phyloP scores from a whole-genome alignment of 768 basidiomycete genomes.

The Auricularia auricula-judae region DNA sequence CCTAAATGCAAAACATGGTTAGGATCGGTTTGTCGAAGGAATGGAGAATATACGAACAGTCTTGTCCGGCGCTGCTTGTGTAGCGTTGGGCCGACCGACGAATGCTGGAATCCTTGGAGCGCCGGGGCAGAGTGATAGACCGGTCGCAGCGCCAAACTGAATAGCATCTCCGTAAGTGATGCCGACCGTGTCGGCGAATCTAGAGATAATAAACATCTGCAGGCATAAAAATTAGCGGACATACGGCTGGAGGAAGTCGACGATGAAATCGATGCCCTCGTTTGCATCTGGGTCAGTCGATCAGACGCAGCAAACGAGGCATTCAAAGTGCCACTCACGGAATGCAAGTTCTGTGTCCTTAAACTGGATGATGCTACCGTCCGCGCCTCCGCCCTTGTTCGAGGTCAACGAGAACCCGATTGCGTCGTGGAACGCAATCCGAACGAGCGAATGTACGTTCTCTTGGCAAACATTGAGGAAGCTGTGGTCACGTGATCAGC shows the following conservation, averaged over 20 bases:
- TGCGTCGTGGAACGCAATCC: constrained; percentile 4
- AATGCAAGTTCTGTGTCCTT: neutral
- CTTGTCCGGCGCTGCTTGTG: too few relatives aligned
- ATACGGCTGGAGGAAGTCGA: constrained; percentile 12
- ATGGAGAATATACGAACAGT: too few relatives aligned
- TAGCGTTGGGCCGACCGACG: too few relatives aligned
- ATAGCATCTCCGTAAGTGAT: constrained; percentile 21
- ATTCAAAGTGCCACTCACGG: too few relatives aligned
- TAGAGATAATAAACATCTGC: too few relatives aligned
- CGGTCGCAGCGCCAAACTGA: constrained; percentile 35
- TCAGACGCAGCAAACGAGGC: too few relatives aligned
- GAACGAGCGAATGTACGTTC: neutral
- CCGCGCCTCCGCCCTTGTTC: constrained; percentile 2
- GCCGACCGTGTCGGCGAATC: constrained; percentile 16
- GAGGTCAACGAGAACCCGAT: constrained; percentile 4
- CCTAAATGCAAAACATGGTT: too few relatives aligned
- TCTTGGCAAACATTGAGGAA: neutral
- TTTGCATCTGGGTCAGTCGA: constrained; percentile 9
- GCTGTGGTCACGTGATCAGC: too few relatives aligned
- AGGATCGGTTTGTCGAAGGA: too few relatives aligned
- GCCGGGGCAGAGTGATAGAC: constrained; percentile 11
- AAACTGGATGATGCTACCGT: constrained; percentile 5
- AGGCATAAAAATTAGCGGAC: too few relatives aligned
- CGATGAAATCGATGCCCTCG: constrained; percentile 15
- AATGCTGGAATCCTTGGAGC: too few relatives aligned